Conservation (phyloP, 108 stramenopile genomes). For the Chaetoceros muelleri region DNA sequence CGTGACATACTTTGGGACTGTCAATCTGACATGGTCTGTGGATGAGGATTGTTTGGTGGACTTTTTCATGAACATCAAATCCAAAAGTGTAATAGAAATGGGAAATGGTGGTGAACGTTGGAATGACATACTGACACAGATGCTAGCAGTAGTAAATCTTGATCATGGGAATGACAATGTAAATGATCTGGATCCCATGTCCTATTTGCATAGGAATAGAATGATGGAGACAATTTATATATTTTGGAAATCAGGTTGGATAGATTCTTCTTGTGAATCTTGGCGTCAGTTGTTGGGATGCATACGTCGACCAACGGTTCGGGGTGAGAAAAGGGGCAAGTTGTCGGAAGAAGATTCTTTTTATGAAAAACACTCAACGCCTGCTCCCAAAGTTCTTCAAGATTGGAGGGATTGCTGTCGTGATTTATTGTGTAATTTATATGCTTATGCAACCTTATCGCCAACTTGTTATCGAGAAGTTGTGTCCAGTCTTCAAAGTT, state of each 20-base stretch:
- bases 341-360: neutral
- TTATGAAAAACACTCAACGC: conserved; percentile 25
- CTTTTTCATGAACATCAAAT: neutral
- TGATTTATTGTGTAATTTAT: conserved; percentile 44
- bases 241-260: conserved; percentile 17
- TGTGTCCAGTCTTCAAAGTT: neutral
- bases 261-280: neutral
- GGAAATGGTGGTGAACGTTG: neutral
- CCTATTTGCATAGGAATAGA: conserved; percentile 17
- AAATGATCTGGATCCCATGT: conserved; percentile 13
- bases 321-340: neutral
- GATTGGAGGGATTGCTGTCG: conserved; percentile 58
- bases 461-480: conserved; percentile 4
- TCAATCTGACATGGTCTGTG: neutral
- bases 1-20: conserved; percentile 12
- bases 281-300: too few species aligned
- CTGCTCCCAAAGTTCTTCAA: conserved; percentile 24
- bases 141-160: neutral
- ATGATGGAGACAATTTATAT: conserved; percentile 13
- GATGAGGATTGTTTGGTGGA: neutral
- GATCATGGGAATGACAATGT: neutral
- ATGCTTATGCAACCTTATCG: conserved; percentile 44
- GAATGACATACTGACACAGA: neutral
- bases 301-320: too few species aligned
- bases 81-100: neutral